Percentiles rank a stretch among this genome's conserved stretches.
Conservation (phyloP, 176 grass and related monocot genomes). For the Bothriochloa decipiens region DNA sequence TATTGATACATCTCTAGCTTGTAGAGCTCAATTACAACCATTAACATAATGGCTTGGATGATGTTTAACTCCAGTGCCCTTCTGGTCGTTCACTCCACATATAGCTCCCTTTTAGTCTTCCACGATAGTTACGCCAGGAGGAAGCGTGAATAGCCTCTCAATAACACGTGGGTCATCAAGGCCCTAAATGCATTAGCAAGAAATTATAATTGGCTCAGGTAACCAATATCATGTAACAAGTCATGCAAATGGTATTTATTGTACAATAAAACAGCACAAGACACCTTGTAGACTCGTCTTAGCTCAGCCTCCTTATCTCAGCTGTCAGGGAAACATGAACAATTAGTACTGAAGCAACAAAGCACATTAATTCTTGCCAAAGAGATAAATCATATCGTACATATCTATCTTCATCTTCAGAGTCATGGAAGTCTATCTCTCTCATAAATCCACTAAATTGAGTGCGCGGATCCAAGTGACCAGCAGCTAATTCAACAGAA, state of each 20-base stretch:
- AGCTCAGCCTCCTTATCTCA: neutral
- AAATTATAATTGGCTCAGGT: neutral
- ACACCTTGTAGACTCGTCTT: conserved; percentile 22
- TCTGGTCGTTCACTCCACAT: neutral
- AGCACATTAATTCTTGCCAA: neutral
- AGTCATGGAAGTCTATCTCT: neutral
- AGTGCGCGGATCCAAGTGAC: neutral
- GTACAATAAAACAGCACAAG: neutral
- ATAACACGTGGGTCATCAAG: neutral
- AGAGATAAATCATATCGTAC: conserved; percentile 22
- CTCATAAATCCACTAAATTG: neutral
- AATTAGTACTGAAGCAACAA: neutral
- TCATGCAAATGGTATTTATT: neutral
- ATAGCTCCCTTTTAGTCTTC: neutral
- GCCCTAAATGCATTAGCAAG: neutral
- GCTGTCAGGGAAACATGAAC: neutral
- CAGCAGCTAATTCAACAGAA: neutral
- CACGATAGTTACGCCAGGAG: neutral
- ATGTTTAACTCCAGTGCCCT: neutral
- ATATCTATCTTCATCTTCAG: conserved; percentile 13
- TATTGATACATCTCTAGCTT: no score
- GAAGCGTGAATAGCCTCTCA: neutral
- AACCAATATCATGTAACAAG: neutral
- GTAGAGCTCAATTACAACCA: neutral
- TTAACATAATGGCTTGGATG: neutral